Percentiles rank a stretch among this genome's conserved stretches.
These are phyloP conservation scores for Epichloe hybrida DNA, from an alignment of 2,329 filamentous ascomycete species.

Conservation along the genomic window DNA sequence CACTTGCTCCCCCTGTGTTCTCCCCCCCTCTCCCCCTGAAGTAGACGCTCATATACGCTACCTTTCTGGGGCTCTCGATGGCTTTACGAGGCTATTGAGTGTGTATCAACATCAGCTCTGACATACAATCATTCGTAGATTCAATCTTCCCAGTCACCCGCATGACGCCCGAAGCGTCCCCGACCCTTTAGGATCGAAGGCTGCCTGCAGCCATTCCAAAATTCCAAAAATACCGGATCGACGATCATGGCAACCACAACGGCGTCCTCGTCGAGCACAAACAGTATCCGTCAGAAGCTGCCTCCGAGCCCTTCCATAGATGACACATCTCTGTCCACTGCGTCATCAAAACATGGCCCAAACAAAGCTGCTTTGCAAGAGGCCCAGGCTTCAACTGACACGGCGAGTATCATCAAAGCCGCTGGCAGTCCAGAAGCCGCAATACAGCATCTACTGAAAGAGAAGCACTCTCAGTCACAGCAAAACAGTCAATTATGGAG, in stretches of 20 bases:
- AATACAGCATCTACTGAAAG: constrained; percentile 75
- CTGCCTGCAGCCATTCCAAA: constrained; percentile 25
- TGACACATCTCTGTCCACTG: constrained; percentile 81
- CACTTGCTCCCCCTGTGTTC: too few species aligned
- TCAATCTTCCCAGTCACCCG: constrained; percentile 19
- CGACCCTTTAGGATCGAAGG: constrained; percentile 30
- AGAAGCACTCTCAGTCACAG: constrained; percentile 76
- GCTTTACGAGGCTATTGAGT: too few species aligned
- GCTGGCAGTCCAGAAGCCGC: constrained; percentile 84
- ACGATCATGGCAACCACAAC: constrained; percentile 35
- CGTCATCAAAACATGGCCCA: constrained; percentile 45
- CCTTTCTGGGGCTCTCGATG: too few species aligned
- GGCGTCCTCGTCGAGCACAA: constrained; percentile 20
- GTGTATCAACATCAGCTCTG: neutral
- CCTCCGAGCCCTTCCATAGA: constrained; percentile 69
- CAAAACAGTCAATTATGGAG: constrained; percentile 93
- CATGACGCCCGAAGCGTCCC: constrained; percentile 37
- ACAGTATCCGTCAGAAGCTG: constrained; percentile 24
- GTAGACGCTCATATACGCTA: too few species aligned
- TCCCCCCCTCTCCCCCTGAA: too few species aligned
- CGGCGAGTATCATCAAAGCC: constrained; percentile 64
- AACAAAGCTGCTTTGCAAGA: constrained; percentile 42
- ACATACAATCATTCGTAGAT: constrained; percentile 10
- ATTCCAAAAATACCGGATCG: constrained; percentile 17
- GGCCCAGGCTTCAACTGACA: constrained; percentile 54